A percentile compares a stretch with the other conserved stretches of the same genome.
Conservation (phyloP, 75 land plant species). For the Ceratopteris richardii region DNA sequence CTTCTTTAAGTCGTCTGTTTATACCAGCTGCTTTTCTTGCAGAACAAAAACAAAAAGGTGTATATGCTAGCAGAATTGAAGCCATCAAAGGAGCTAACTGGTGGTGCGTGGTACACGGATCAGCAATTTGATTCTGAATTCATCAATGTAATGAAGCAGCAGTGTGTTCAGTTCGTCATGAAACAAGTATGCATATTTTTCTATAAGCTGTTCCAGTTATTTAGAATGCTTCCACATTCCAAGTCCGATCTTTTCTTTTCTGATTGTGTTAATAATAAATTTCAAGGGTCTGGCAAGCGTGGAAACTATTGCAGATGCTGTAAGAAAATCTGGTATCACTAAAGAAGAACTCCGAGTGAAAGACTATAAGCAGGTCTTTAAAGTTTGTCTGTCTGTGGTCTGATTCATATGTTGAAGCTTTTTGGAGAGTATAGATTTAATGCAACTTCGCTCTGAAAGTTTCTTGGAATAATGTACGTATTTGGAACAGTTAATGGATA, state of each 20-base stretch:
- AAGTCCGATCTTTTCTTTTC: no score
- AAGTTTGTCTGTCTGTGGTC: background rate
- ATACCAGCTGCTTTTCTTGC: slow-evolving; percentile 2
- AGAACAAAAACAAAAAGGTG: slow-evolving; percentile 37
- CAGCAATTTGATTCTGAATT: slow-evolving; percentile 60
- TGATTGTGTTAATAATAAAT: no score
- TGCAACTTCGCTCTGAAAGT: no score
- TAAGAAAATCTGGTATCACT: slow-evolving; percentile 29
- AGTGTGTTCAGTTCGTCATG: slow-evolving; percentile 28
- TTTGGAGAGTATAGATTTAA: no score
- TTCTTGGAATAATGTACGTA: no score
- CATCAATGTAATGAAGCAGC: slow-evolving; percentile 31
- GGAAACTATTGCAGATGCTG: slow-evolving; percentile 31
- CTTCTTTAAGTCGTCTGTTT: background rate
- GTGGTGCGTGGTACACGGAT: slow-evolving; percentile 67
- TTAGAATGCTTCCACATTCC: no score
- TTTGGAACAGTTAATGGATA: slow-evolving; percentile 35
- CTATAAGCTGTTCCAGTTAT: background rate
- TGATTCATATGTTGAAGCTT: no score
- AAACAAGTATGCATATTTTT: slow-evolving; percentile 13
- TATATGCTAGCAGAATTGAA: slow-evolving; percentile 70
- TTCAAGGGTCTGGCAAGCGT: slow-evolving; percentile 41
- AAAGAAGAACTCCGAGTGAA: slow-evolving; percentile 26
- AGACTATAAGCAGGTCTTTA: slow-evolving; percentile 37
- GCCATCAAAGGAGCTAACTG: slow-evolving; percentile 74